Base-by-base conservation (phyloP, 2,329 filamentous ascomycete genomes). In the Dactylonectria macrodidyma region DNA sequence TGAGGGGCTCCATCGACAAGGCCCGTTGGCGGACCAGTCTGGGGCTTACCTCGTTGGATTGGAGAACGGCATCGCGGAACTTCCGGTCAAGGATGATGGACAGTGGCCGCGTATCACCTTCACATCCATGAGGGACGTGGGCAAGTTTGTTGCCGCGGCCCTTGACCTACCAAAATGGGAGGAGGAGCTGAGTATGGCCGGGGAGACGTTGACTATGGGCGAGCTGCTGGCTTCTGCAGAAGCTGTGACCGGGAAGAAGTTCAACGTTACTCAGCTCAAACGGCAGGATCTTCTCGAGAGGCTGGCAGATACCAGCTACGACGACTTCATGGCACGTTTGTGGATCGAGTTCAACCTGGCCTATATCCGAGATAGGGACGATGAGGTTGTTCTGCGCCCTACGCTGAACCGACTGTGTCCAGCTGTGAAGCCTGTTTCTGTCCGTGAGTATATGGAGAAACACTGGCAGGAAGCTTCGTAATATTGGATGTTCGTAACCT, bases 301-400 rank as follows among this genome's bases (percentile, higher is more conserved):
- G 46, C 11, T 50, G 11, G 46, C 46, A 3, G 24, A 50, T 50
- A n/a, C 16, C 46, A 50, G 12, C 26, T 7, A 30, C 26, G 26
- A 30, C 46, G 3, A 50, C 46, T 50, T 50, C 46, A 50, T 50
- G 46, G 46, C 14, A 22, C 46, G 46, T 50, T 16, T 50, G 46
- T 50, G 46, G 46, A 50, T 50, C 46, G 46, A 50, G 46, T 50
- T 50, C 46, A 12, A 50, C 46, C 46, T 50, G 46, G 46, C 46
- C 46, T 50, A 50, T 50, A 50, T 50, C 46, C 46, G 46, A n/a
- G 46, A 50, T 50, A 50, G 46, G 46, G 46, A 50, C 12, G 46
- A 50, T 50, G 46, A 50, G 46, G 46, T 50, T 50, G 46, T 50
- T 50, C 12, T 50, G 46, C 46, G 11, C 46, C 46, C 46, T 50